Evolutionary conservation across 169 alveolate species (phyloP), one percentile per base, ranked within the genome.

Genomic region (Babesia caballi): DNA sequence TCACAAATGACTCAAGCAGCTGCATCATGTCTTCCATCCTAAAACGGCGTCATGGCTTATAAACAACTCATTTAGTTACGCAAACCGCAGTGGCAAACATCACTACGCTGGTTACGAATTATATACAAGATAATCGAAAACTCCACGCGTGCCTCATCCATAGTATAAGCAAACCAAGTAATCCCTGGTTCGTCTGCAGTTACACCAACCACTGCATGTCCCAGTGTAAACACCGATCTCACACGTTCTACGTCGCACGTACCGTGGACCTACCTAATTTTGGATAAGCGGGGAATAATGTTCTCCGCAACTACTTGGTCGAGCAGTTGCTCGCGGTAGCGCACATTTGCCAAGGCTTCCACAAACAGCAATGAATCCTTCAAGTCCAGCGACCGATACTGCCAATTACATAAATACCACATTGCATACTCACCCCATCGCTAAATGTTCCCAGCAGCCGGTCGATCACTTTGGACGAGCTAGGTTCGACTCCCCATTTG

Each of bases 1-100:
- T 23, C 14, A 35, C 59, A 50, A 73, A 73, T 4, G 70, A 32
- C 35, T 60, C 42, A 0, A 73, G 58, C 1, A 73, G 27, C 6
- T 57, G 52, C 21, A 61, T 15, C 58, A 73, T 33, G 57, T 73
- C 68, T 15, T 57, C 80, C 40, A 61, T 36, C 33, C 84, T 73
- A 51, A 9, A 35, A 46, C 1, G 42, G 17, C 7, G 14, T 12
- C 14, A 11, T 11, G 7, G 1, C 0, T 38, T 1, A 17, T 5
- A 38, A 8, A 38, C 7, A 3, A 38, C 14, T 33, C 44, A 38
- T 11, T 8, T 12, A 38, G 14, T 38, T 1, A 4, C 15, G n/a
- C n/a, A n/a, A n/a, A 4, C 17, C 44, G 7, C 17, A 38, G 7
- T 38, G 44, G 15, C 44, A 38, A 38, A 38, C n/a, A n/a, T n/a